phyloP scores from a whole-genome alignment of 306 rosid genomes.

The Elaeagnus macrophylla region DNA sequence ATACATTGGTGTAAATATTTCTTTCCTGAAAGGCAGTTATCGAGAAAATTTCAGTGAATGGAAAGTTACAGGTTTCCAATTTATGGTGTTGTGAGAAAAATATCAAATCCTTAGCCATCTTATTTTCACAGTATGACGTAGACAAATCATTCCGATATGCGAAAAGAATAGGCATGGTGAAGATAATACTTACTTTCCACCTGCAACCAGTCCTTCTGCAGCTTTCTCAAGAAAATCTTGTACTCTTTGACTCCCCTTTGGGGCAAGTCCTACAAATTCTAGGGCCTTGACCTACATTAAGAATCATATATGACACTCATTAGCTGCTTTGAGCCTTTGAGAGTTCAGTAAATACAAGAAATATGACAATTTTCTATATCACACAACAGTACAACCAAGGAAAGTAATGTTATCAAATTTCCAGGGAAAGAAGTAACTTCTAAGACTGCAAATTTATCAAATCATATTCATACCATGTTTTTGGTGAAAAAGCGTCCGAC shows the following conservation, averaged over 20 bases:
- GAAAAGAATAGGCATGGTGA: not conserved
- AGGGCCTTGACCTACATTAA: conserved; percentile 59
- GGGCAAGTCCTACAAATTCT: conserved; percentile 73
- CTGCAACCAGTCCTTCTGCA: conserved; percentile 84
- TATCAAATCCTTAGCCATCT: not conserved
- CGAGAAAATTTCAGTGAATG: conserved; percentile 3
- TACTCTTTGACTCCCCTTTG: conserved; percentile 87
- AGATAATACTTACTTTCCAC: conserved; percentile 86
- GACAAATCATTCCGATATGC: no score
- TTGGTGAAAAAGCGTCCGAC: conserved; percentile 70
- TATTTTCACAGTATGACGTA: no score
- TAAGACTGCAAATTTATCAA: not conserved
- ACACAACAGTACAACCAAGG: conserved; percentile 1
- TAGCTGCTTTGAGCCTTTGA: conserved; percentile 5
- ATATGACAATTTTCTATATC: not conserved
- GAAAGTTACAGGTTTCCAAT: not conserved
- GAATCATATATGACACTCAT: conserved; percentile 3
- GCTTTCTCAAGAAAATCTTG: conserved; percentile 88
- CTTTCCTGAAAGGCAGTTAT: conserved; percentile 46
- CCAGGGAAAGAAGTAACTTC: no score
- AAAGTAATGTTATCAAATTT: conserved; percentile 4
- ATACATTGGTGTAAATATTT: conserved; percentile 91
- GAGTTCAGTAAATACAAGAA: conserved; percentile 1
- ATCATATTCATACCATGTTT: conserved; percentile 74
- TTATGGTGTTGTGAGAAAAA: not conserved